Evolutionary conservation across 2,329 filamentous ascomycete species (phyloP).

Genomic region (Pseudogymnoascus sp.): DNA sequence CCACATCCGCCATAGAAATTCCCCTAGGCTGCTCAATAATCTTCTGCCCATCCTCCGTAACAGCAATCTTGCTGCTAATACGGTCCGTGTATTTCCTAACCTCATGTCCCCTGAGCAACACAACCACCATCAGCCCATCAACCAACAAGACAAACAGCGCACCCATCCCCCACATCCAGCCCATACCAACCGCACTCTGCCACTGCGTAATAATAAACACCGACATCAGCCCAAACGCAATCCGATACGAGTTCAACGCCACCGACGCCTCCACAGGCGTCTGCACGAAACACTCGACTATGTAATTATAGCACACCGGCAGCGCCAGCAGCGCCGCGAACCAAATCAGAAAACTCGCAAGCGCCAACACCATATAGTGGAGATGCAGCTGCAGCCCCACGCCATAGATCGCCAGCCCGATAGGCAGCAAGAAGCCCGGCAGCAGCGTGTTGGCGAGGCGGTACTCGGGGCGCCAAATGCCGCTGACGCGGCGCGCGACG

Average conservation of each 20-base stretch:
- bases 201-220: background rate
- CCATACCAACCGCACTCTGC: background rate
- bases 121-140: background rate
- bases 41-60: background rate
- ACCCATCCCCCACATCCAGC: background rate
- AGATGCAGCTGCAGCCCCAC: conserved; percentile 28
- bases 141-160: background rate
- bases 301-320: background rate
- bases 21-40: conserved; percentile 42
- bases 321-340: background rate
- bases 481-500: conserved; percentile 15
- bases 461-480: conserved; percentile 23
- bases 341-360: background rate
- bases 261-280: background rate
- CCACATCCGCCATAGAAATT: conserved; percentile 80
- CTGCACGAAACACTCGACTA: background rate
- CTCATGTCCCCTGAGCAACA: background rate
- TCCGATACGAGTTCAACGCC: background rate
- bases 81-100: background rate
- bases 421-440: conserved; percentile 21
- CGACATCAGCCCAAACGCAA: background rate
- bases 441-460: conserved; percentile 15
- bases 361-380: conserved; percentile 14
- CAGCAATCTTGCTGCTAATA: background rate
- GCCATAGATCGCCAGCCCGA: conserved; percentile 29